phyloP scores from a whole-genome alignment of 2,329 filamentous ascomycete genomes.

The Tolypocladium sp. region DNA sequence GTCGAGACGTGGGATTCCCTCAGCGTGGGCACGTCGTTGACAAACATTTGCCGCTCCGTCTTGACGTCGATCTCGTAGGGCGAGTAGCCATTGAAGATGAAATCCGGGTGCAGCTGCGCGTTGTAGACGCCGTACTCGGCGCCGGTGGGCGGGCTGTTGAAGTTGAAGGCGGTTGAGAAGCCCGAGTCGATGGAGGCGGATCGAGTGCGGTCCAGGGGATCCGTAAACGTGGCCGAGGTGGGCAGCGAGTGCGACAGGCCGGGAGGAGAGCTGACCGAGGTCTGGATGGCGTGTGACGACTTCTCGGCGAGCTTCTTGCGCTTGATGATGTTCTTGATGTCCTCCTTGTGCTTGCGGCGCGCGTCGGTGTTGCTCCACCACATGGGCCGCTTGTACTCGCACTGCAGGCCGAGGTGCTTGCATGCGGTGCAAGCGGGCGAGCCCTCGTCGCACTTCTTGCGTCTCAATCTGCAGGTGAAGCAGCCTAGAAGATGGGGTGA shows the following conservation, averaged over 20 bases:
- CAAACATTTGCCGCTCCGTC: constrained; percentile 87
- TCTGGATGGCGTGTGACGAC: constrained; percentile 48
- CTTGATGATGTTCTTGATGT: constrained; percentile 97
- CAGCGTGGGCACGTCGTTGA: constrained; percentile 80
- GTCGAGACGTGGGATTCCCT: constrained; percentile 83
- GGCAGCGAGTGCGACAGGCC: constrained; percentile 74
- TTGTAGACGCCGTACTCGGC: constrained; percentile 54
- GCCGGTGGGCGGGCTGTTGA: constrained; percentile 51
- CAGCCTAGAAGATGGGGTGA: constrained; percentile 38
- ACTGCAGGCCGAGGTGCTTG: constrained; percentile 70
- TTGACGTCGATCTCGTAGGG: constrained; percentile 95
- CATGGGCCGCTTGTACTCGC: constrained; percentile 92
- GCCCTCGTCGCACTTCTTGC: constrained; percentile 63
- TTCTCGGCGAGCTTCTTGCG: constrained; percentile 91
- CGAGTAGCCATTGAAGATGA: constrained; percentile 51
- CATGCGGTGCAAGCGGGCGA: constrained; percentile 54
- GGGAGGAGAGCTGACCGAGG: constrained; percentile 58
- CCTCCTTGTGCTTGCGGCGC: constrained; percentile 78
- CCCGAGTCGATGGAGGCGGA: constrained; percentile 76
- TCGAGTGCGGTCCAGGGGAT: constrained; percentile 62
- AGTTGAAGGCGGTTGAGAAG: constrained; percentile 63
- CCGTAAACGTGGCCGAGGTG: constrained; percentile 71
- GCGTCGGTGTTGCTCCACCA: constrained; percentile 97
- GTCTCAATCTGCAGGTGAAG: constrained; percentile 58
- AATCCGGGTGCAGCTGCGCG: constrained; percentile 52